Percentiles rank a stretch among this genome's conserved stretches.
phyloP scores from a whole-genome alignment of 2,329 filamentous ascomycete genomes.

The Trichoderma harzianum region DNA sequence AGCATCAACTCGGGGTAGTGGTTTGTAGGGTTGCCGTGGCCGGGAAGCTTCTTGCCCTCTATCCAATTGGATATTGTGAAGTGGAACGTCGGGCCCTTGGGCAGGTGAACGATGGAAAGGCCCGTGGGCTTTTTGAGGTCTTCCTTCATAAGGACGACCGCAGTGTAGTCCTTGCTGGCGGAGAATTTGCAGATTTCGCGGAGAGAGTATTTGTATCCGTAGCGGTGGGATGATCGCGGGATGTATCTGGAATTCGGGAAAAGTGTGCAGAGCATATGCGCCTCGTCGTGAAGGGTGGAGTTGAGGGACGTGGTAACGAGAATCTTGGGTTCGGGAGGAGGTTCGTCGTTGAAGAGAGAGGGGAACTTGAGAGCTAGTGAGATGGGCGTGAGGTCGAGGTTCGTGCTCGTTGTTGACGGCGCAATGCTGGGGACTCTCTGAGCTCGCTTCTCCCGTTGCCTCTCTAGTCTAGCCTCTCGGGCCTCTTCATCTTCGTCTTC shows the following conservation, averaged over 20 bases:
- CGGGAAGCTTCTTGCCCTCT: slow-evolving; percentile 80
- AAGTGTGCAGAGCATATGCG: slow-evolving; percentile 70
- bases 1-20: slow-evolving; percentile 88
- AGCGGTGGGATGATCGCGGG: slow-evolving; percentile 76
- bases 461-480: slow-evolving; percentile 40
- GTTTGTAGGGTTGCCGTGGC: slow-evolving; percentile 82
- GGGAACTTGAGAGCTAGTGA: slow-evolving; percentile 61
- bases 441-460: slow-evolving; percentile 44
- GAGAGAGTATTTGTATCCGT: slow-evolving; percentile 86
- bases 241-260: slow-evolving; percentile 90
- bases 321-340: slow-evolving; percentile 69
- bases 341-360: slow-evolving; percentile 57
- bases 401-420: slow-evolving; percentile 60
- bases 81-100: slow-evolving; percentile 84
- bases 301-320: slow-evolving; percentile 90
- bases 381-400: slow-evolving; percentile 60
- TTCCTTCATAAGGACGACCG: slow-evolving; percentile 81
- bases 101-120: slow-evolving; percentile 79
- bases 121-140: slow-evolving; percentile 82
- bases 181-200: slow-evolving; percentile 88
- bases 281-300: slow-evolving; percentile 81
- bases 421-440: slow-evolving; percentile 50
- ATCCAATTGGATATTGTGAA: slow-evolving; percentile 90
- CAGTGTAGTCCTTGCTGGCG: slow-evolving; percentile 74
- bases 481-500: slow-evolving; percentile 49